Base-by-base conservation (phyloP, 345 rosid species). In the Pistacia integerrima region DNA sequence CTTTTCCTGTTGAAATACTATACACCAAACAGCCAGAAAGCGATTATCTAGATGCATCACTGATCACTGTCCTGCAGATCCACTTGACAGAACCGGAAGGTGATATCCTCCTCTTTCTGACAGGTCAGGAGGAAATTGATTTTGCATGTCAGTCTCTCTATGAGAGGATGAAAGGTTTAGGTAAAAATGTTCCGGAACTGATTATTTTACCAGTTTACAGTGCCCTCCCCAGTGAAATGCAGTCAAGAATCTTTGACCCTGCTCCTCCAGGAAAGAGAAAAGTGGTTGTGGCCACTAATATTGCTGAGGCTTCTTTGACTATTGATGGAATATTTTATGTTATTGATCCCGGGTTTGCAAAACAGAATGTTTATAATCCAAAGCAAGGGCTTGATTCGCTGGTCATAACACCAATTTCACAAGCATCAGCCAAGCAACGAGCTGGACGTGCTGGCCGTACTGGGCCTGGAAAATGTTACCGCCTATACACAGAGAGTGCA, bases 51-150 rank as follows among this genome's bases (percentile, higher is more conserved):
- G 97, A 90, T 84, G 96, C 94, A 67, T 84, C 97, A 54, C 82
- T 93, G 73, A 86, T 86, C 64, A 91, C 94, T 44, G 97, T 91
- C 44, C 74, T 91, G 69, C 93, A 93, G 74, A 90, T 93, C 74
- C 97, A 91, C 84, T 82, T 93, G 88, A 88, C 91, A n/a, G 94
- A 93, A 83, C 97, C 97, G 8, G 96, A 90, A 84, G 97, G 97
- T 20, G 97, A 93, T 72, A 18, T 93, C 64, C 92, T 93, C 5
- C 85, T 93, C 80, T 93, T 93, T 76, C 84, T 93, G 85, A 90
- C 97, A n/a, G 93, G 96, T 54, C 96, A 91, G 81, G 94, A 91
- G 84, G 97, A 93, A 79, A 91, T 93, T 55, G 93, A 93, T 83
- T 85, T 87, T 84, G 95, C 97, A 1, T 91, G 97, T 64, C 89